Percentiles rank a stretch among this genome's conserved stretches.
Conservation (phyloP, 2,329 filamentous ascomycete species). For the Fusarium buxicola region DNA sequence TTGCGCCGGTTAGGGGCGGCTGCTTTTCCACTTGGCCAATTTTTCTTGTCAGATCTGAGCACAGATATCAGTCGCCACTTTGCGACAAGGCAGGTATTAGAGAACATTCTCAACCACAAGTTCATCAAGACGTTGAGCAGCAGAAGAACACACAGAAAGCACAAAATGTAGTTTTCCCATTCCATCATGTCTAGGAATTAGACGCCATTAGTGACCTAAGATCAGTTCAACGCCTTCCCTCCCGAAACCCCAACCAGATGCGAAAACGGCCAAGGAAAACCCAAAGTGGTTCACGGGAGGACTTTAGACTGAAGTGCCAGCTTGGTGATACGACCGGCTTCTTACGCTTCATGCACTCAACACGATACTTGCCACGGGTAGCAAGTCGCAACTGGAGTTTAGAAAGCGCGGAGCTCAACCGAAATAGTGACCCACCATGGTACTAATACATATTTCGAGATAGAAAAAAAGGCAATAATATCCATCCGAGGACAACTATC, state of each 20-base stretch:
- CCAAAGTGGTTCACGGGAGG: background rate
- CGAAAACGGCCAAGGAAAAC: slow-evolving; percentile 12
- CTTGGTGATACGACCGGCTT: slow-evolving; percentile 1
- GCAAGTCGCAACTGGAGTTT: background rate
- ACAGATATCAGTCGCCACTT: slow-evolving; percentile 20
- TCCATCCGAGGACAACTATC: slow-evolving; percentile 43
- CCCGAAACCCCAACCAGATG: slow-evolving; percentile 1
- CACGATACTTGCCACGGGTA: background rate
- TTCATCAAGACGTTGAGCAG: background rate
- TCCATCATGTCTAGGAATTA: slow-evolving; percentile 26
- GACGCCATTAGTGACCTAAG: slow-evolving; percentile 23
- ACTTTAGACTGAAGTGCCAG: slow-evolving; percentile 6
- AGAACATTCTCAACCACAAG: background rate
- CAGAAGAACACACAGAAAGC: background rate
- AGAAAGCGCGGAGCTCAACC: slow-evolving; percentile 2
- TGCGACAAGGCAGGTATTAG: background rate
- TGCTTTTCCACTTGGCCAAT: background rate
- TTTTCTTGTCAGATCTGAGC: background rate
- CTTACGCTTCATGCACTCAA: background rate
- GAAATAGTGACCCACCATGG: background rate
- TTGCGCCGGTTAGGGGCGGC: background rate
- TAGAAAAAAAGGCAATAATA: background rate
- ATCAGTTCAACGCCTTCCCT: slow-evolving; percentile 29
- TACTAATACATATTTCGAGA: slow-evolving; percentile 27
- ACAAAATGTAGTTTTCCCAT: slow-evolving; percentile 21